These are phyloP conservation scores for Globisporangium okanoganense DNA, from an alignment of 352 stramenopile genomes.

Conservation along the genomic window DNA sequence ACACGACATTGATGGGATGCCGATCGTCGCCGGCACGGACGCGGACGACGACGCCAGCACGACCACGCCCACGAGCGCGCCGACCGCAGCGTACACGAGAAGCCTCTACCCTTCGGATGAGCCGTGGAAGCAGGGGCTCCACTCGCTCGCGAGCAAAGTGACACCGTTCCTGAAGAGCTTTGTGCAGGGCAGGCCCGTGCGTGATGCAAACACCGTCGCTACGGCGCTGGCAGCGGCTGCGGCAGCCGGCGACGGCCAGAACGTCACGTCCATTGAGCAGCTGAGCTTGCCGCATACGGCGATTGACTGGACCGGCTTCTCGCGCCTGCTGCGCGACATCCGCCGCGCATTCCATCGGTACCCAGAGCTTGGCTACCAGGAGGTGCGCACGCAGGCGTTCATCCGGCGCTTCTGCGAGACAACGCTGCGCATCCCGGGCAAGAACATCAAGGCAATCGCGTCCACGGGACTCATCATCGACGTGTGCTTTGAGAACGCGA, in stretches of 20 bases:
- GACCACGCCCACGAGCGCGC: not conserved
- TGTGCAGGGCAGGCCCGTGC: constrained; percentile 24
- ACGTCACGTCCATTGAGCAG: not conserved
- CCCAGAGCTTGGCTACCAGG: constrained; percentile 91
- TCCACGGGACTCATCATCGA: constrained; percentile 89
- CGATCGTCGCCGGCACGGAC: not conserved
- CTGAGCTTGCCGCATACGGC: not conserved
- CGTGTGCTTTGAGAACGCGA: constrained; percentile 75
- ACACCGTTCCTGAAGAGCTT: constrained; percentile 67
- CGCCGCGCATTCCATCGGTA: constrained; percentile 86
- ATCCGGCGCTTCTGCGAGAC: constrained; percentile 82
- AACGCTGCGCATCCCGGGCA: constrained; percentile 67
- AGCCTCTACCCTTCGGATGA: constrained; percentile 62
- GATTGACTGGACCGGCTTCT: constrained; percentile 70
- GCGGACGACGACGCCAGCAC: not conserved
- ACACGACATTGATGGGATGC: constrained; percentile 6
- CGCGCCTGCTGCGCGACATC: constrained; percentile 67
- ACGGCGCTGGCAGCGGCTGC: constrained; percentile 10
- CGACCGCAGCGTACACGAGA: constrained; percentile 19
- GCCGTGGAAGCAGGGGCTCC: constrained; percentile 63
- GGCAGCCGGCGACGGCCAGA: not conserved
- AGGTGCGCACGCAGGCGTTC: constrained; percentile 84
- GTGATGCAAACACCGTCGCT: constrained; percentile 13
- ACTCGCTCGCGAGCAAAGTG: constrained; percentile 43
- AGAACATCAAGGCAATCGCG: constrained; percentile 73